Evolutionary conservation across 192 early-diverging fungal species (phyloP), one percentile per base, ranked within the genome.

Genomic region (Funneliformis geosporum): DNA sequence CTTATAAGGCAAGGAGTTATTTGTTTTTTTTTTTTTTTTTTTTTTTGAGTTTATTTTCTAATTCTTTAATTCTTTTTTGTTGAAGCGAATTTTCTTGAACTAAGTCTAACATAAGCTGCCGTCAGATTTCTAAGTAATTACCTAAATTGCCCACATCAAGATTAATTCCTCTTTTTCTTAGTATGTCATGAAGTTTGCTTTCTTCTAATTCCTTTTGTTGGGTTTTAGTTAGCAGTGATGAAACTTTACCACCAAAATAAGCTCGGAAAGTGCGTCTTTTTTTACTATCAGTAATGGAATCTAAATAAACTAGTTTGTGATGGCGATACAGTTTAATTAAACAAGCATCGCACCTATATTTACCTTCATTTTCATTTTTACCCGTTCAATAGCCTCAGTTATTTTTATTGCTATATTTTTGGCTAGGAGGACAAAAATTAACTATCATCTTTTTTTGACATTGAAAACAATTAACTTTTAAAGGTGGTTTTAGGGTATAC

Each of bases 361-460:
- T 44, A 18, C n/a, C 43, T 8, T 73, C 10, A 18, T 73, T 73
- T 50, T 73, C 47, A 25, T 73, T 50, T 23, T 73, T 10, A 9
- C 47, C 46, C 2, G 71, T 73, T 73, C 71, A 73, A 0, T 28
- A 73, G 39, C 43, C 71, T 21, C 71, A 73, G 5, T 73, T 0
- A 47, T 73, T 73, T 73, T 46, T 73, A 47, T 73, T 28, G 1
- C 21, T 25, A 38, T 73, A 73, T 3, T 73, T 43, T 73, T 73
- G 14, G 14, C 46, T 0, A 5, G 71, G 71, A 73, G 71, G 71
- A 8, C 2, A 18, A 73, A 25, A 73, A 5, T 73, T 73, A 46
- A 73, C 71, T 1, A 2, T 73, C 1, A 73, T 5, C 10, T 46
- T 50, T 50, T 73, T 73, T 50, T 73, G 71, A 10, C 71, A 73